Base-by-base conservation (phyloP, 768 basidiomycete genomes). In the Trichaptum fuscoviolaceum region DNA sequence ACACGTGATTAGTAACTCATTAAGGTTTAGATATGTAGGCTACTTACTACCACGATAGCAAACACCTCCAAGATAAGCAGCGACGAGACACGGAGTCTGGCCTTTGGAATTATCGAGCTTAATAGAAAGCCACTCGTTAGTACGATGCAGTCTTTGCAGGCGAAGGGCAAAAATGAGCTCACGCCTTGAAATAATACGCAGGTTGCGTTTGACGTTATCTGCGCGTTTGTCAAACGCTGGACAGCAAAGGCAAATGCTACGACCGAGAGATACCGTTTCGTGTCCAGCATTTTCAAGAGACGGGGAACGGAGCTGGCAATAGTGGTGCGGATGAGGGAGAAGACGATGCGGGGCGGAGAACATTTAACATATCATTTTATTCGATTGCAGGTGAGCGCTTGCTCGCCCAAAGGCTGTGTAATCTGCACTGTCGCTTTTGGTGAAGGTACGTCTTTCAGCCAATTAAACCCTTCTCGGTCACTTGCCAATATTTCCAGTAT, bases 11-110 rank as follows among this genome's bases (percentile, higher is more conserved):
- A 60, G 20, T 7, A 30, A 24, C 7, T 20, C 58, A 20, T 60
- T 23, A 7, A n/a, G n/a, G n/a, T 24, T 60, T 10, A 60, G 26
- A 26, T 64, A 25, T 15, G 63, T 20, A 62, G 61, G 58, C 17
- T 25, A 62, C 75, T 10, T 67, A 82, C 82, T 61, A 61, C 77
- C 77, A 59, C 71, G 72, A 26, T 75, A 73, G 71, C 83, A 84
- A 7, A 75, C 80, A 2, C 77, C 80, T 63, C 76, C 80, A 0
- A 83, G 73, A 36, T 74, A 75, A n/a, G 78, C 72, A 7, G 80
- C 79, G 35, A 84, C 76, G 23, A 76, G 69, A 67, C 83, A 85
- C 36, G 83, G 83, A 68, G 72, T 80, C 66, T 83, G 80, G 0
- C 66, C 62, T 0, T 73, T 58, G 0, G 78, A 75, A 69, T 82